These are phyloP conservation scores for Xanthoceras sorbifolium DNA, from an alignment of 345 rosid species.

Conservation along the genomic window DNA sequence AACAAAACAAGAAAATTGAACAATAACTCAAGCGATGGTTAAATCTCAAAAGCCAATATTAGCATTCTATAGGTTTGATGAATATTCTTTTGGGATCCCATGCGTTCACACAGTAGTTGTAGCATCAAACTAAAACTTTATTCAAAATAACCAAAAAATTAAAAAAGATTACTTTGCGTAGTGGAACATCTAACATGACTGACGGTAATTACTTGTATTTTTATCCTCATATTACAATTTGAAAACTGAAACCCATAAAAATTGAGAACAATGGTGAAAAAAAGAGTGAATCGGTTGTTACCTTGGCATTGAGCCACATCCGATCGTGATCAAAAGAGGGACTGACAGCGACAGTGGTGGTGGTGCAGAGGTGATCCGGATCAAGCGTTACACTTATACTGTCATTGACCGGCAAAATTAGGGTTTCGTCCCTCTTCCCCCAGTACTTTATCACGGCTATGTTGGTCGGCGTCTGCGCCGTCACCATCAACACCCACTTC, in stretches of 20 bases:
- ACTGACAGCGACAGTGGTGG: conserved; percentile 94
- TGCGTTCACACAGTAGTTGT: too few relatives aligned
- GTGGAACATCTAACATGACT: not conserved
- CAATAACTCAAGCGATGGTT: too few relatives aligned
- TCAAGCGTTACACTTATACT: conserved; percentile 95
- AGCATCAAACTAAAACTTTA: too few relatives aligned
- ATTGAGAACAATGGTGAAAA: too few relatives aligned
- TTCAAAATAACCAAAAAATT: too few relatives aligned
- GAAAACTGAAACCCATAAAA: too few relatives aligned
- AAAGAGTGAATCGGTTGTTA: conserved; percentile 22
- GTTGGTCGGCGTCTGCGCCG: conserved; percentile 94
- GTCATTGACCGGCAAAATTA: conserved; percentile 90
- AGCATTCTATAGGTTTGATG: too few relatives aligned
- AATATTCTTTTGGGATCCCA: too few relatives aligned
- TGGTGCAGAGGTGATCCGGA: conserved; percentile 89
- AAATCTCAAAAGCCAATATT: too few relatives aligned
- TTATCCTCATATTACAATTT: too few relatives aligned
- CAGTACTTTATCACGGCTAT: conserved; percentile 97
- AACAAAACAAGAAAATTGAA: too few relatives aligned
- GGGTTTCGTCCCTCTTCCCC: conserved; percentile 91
- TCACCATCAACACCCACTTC: conserved; percentile 76
- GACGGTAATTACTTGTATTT: not conserved
- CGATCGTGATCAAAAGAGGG: conserved; percentile 80
- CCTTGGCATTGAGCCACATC: conserved; percentile 99
- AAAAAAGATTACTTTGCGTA: not conserved